Percentiles rank a stretch among this genome's conserved stretches.
Evolutionary conservation across 805 yeast genomes (phyloP).

Genomic region (Saturnispora silvae): DNA sequence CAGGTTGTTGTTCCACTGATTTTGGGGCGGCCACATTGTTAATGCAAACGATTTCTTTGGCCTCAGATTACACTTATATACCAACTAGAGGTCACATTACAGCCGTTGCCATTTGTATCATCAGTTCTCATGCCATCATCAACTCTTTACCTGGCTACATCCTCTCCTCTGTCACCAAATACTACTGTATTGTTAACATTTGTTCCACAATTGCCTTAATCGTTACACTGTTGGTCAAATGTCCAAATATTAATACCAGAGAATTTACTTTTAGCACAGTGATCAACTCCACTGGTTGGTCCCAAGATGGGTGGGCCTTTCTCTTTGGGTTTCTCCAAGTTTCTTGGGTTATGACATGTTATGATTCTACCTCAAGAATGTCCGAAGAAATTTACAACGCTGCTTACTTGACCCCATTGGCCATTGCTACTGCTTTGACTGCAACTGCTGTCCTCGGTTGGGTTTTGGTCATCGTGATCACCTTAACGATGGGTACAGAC

Average conservation of each 20-base stretch:
- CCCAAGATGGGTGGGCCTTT: slow-evolving; percentile 44
- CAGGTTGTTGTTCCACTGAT: slow-evolving; percentile 42
- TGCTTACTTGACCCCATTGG: slow-evolving; percentile 44
- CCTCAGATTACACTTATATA: slow-evolving; percentile 26
- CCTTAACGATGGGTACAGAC: slow-evolving; percentile 35
- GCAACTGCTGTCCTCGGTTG: slow-evolving; percentile 42
- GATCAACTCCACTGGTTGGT: slow-evolving; percentile 41
- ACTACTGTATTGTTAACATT: slow-evolving; percentile 40
- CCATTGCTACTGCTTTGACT: slow-evolving; percentile 43
- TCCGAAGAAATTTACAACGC: slow-evolving; percentile 48
- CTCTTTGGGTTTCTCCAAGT: slow-evolving; percentile 47
- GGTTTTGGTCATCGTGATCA: slow-evolving; percentile 36
- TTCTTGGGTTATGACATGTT: slow-evolving; percentile 50
- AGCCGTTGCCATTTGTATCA: slow-evolving; percentile 41
- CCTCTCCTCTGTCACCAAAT: slow-evolving; percentile 39
- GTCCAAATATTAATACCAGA: slow-evolving; percentile 36
- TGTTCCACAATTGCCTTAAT: slow-evolving; percentile 39
- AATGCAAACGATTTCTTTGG: slow-evolving; percentile 35
- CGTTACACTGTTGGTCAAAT: slow-evolving; percentile 43
- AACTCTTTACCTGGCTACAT: slow-evolving; percentile 43
- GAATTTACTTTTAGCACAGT: slow-evolving; percentile 38
- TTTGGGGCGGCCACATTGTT: slow-evolving; percentile 42
- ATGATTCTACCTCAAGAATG: slow-evolving; percentile 46
- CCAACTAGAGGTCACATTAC: slow-evolving; percentile 36
- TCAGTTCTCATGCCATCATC: slow-evolving; percentile 36